Percentiles rank a stretch among this genome's conserved stretches.
Evolutionary conservation across 257 asterid species (phyloP).

Genomic region (Ilex asprella): DNA sequence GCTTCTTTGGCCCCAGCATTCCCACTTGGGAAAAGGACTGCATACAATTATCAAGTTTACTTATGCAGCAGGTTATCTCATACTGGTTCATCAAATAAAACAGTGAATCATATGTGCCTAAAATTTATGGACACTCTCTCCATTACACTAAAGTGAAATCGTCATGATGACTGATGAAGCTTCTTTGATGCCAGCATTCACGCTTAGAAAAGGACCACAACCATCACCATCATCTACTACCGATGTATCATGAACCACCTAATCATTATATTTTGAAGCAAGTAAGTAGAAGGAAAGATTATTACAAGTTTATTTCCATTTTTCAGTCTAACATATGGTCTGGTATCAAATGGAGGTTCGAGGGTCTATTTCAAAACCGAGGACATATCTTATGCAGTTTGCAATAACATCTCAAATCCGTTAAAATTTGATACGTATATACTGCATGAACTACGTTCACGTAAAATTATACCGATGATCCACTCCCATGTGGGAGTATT

Average conservation of each 20-base stretch:
- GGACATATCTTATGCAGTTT: conserved; percentile 11
- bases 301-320: too few species aligned
- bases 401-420: conserved; percentile 10
- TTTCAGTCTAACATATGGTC: too few species aligned
- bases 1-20: conserved; percentile 1
- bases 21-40: background rate
- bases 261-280: background rate
- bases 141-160: too few species aligned
- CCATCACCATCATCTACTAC: too few species aligned
- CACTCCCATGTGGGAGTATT: conserved; percentile 1
- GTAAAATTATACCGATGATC: background rate
- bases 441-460: background rate
- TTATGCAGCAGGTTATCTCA: too few species aligned
- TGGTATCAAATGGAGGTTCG: conserved; percentile 12
- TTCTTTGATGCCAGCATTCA: too few species aligned
- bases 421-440: background rate
- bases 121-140: background rate
- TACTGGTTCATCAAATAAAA: too few species aligned
- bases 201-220: too few species aligned
- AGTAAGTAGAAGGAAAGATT: background rate
- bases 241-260: background rate
- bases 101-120: too few species aligned
- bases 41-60: too few species aligned
- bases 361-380: conserved; percentile 23
- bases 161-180: too few species aligned